Base-by-base conservation (phyloP, 2,329 filamentous ascomycete species). In the Diaporthe eres region DNA sequence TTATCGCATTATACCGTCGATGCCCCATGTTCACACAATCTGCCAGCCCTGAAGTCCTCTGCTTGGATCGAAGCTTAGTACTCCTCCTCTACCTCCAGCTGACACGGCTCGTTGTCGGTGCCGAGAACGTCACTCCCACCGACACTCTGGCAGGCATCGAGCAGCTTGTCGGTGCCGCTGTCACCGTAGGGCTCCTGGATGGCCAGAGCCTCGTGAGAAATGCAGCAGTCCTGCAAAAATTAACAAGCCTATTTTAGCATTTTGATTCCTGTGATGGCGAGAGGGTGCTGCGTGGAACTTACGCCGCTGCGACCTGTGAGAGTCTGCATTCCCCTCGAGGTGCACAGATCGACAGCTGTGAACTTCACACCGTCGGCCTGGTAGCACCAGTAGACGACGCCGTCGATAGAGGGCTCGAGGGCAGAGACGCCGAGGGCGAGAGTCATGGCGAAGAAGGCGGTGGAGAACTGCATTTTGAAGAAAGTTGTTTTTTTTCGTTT, bases 311-410 rank as follows among this genome's bases (percentile, higher is more conserved):
- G 57, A 9, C 57, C 57, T 25, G 39, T 22, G 57, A 60, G 57
- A 42, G 22, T 39, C 57, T 60, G 57, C 57, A 60, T 60, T n/a
- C 57, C 57, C 57, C 57, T 60, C 13, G 10, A n/a, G 57, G 57
- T 39, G 2, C 57, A 60, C 57, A 60, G 57, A 31, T 60, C 34
- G 17, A 25, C 57, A 22, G 57, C 57, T 34, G 57, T 60, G 34
- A 15, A 39, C 34, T 60, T 60, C 12, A 60, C 57, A 42, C 57
- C 57, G 34, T 60, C 57, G 57, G 34, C 57, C 22, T 60, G 57
- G 57, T 60, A 60, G 34, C 57, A 60, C 57, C 57, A 60, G 57
- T 60, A 60, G 34, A 60, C 57, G 34, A 60, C 9, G 34, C 57
- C 57, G 39, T 60, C 57, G 34, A 60, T 13, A 9, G 57, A 22